These are phyloP conservation scores for Pleurotus platypus DNA, from an alignment of 768 basidiomycete genomes.

Conservation along the genomic window DNA sequence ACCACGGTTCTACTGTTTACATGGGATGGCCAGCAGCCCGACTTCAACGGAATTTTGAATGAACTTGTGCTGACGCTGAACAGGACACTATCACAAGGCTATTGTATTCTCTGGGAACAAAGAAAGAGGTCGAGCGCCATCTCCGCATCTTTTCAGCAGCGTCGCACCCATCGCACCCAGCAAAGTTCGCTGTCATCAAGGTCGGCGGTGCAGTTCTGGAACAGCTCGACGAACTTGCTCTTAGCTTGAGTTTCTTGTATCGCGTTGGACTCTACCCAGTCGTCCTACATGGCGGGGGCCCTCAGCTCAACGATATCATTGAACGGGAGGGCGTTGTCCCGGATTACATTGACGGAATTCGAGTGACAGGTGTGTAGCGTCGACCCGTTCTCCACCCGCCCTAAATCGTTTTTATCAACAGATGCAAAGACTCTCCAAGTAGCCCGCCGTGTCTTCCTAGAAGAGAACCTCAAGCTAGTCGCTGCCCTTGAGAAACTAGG, in stretches of 20 bases:
- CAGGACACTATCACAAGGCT: constrained; percentile 97
- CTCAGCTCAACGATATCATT: constrained; percentile 91
- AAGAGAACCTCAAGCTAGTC: constrained; percentile 95
- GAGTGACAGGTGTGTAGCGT: constrained; percentile 78
- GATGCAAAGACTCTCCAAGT: constrained; percentile 93
- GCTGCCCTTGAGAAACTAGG: constrained; percentile 90
- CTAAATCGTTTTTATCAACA: constrained; percentile 22
- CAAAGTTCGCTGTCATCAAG: constrained; percentile 97
- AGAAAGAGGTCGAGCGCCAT: constrained; percentile 97
- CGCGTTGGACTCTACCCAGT: constrained; percentile 98
- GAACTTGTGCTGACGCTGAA: no score
- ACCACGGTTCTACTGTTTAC: background rate
- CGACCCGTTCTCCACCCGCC: background rate
- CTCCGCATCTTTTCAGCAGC: constrained; percentile 97
- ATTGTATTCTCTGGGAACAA: constrained; percentile 94
- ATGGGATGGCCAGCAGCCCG: background rate
- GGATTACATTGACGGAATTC: constrained; percentile 96
- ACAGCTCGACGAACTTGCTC: constrained; percentile 89
- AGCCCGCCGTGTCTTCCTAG: constrained; percentile 94
- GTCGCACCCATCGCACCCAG: constrained; percentile 82
- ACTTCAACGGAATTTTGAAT: background rate
- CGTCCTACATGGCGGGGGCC: constrained; percentile 94
- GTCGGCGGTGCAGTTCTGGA: constrained; percentile 95
- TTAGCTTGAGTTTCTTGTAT: constrained; percentile 94
- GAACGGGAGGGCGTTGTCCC: constrained; percentile 91